Percentiles rank a stretch among this genome's conserved stretches.
These are phyloP conservation scores for Peronospora destructor DNA, from an alignment of 352 stramenopile genomes.

Conservation along the genomic window DNA sequence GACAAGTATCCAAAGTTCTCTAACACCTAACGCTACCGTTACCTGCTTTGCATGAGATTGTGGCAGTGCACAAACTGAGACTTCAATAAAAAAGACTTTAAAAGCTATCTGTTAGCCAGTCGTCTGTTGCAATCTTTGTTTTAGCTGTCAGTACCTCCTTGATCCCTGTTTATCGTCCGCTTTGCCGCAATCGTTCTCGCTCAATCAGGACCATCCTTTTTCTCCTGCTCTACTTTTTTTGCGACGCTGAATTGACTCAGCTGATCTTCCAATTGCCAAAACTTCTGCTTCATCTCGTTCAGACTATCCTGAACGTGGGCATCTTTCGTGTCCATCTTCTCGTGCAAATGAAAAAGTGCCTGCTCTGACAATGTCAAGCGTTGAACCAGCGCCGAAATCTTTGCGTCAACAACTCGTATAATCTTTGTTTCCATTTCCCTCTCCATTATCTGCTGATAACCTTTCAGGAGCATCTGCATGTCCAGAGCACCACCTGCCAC, in stretches of 20 bases:
- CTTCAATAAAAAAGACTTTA: too few relatives aligned
- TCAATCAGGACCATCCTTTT: slow-evolving; percentile 1
- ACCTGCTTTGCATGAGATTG: slow-evolving; percentile 43
- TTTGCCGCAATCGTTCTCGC: slow-evolving; percentile 1
- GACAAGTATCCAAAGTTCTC: slow-evolving; percentile 51
- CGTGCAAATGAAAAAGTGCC: slow-evolving; percentile 50
- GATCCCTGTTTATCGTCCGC: neutral
- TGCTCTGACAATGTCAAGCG: slow-evolving; percentile 61
- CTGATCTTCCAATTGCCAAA: slow-evolving; percentile 33
- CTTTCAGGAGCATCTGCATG: slow-evolving; percentile 38
- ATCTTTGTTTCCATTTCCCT: slow-evolving; percentile 66
- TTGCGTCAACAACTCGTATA: slow-evolving; percentile 45
- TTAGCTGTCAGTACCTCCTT: neutral
- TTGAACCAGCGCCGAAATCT: slow-evolving; percentile 45
- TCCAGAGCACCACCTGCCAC: slow-evolving; percentile 2
- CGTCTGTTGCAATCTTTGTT: neutral
- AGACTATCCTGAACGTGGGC: slow-evolving; percentile 31
- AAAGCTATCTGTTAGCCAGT: neutral
- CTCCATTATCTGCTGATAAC: slow-evolving; percentile 59
- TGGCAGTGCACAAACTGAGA: too few relatives aligned
- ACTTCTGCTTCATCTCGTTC: slow-evolving; percentile 38
- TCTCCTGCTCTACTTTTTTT: slow-evolving; percentile 3
- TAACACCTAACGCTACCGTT: slow-evolving; percentile 47
- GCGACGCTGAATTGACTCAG: slow-evolving; percentile 23
- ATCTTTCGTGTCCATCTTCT: slow-evolving; percentile 42